These are phyloP conservation scores for Pseudozyma tsukubaensis DNA, from an alignment of 1,284 basidiomycete genomes.

Conservation along the genomic window DNA sequence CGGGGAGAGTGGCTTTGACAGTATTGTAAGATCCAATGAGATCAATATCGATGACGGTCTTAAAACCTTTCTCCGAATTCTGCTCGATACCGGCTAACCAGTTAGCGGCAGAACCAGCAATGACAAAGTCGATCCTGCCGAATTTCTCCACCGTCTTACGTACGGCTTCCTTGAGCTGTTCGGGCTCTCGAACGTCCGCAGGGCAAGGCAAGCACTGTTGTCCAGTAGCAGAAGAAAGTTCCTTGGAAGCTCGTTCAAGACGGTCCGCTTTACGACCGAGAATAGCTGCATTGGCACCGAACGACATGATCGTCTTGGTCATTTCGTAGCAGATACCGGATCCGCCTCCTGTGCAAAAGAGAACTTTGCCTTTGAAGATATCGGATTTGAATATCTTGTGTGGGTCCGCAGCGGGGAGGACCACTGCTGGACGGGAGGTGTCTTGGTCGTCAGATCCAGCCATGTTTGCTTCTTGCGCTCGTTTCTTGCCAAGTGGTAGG, in stretches of 20 bases:
- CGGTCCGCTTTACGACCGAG: conserved; percentile 88
- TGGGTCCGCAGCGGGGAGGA: conserved; percentile 40
- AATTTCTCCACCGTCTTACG: conserved; percentile 79
- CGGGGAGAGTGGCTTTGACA: conserved; percentile 71
- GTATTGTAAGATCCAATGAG: conserved; percentile 93
- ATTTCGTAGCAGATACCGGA: conserved; percentile 89
- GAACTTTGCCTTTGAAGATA: conserved; percentile 89
- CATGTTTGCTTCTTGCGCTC: neutral
- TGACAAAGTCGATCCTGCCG: conserved; percentile 92
- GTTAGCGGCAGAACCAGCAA: conserved; percentile 78
- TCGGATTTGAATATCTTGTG: conserved; percentile 76
- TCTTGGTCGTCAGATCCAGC: conserved; percentile 11
- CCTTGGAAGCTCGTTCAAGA: conserved; percentile 78
- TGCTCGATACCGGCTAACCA: conserved; percentile 66
- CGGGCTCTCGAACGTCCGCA: conserved; percentile 85
- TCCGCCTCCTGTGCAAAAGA: conserved; percentile 80
- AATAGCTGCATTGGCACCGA: conserved; percentile 84
- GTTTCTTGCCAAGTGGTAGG: no score
- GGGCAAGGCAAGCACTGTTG: conserved; percentile 77
- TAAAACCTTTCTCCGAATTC: conserved; percentile 73
- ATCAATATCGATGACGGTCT: conserved; percentile 93
- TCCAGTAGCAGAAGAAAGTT: conserved; percentile 79
- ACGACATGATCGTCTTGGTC: conserved; percentile 78
- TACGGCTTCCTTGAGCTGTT: conserved; percentile 81
- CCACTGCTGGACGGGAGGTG: conserved; percentile 27